A percentile compares a stretch with the other conserved stretches of the same genome.
Evolutionary conservation across 2,329 filamentous ascomycete genomes (phyloP).

Genomic region (Cordyceps tenuipes): DNA sequence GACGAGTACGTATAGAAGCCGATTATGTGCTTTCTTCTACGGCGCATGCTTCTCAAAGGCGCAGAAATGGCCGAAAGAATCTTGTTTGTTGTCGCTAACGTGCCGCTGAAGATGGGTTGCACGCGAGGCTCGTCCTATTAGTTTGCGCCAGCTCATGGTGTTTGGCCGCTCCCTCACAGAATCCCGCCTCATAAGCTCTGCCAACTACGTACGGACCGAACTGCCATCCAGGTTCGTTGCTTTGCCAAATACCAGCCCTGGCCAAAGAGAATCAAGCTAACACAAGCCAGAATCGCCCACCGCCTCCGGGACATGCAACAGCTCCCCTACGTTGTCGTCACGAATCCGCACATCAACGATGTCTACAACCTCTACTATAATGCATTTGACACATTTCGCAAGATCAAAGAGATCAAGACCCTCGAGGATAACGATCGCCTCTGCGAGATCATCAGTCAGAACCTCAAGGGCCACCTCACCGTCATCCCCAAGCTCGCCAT

Average conservation of each 20-base stretch:
- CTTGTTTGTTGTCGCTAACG: neutral
- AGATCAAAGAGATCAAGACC: slow-evolving; percentile 72
- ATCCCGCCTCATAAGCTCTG: slow-evolving; percentile 79
- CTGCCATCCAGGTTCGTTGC: slow-evolving; percentile 64
- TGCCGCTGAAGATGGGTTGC: slow-evolving; percentile 68
- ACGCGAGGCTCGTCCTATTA: slow-evolving; percentile 89
- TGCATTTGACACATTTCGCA: slow-evolving; percentile 87
- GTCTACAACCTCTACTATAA: slow-evolving; percentile 96
- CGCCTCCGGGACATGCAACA: slow-evolving; percentile 96
- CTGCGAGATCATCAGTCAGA: slow-evolving; percentile 71
- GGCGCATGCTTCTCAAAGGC: neutral
- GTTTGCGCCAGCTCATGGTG: slow-evolving; percentile 90
- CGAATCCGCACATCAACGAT: slow-evolving; percentile 87
- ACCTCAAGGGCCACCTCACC: slow-evolving; percentile 77
- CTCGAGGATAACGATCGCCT: slow-evolving; percentile 84
- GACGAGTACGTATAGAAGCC: slow-evolving; percentile 45
- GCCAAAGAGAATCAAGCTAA: neutral
- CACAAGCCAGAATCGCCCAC: slow-evolving; percentile 63
- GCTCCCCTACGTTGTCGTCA: slow-evolving; percentile 88
- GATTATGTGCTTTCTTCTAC: neutral
- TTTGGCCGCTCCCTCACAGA: slow-evolving; percentile 93
- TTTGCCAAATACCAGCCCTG: slow-evolving; percentile 45
- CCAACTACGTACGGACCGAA: slow-evolving; percentile 95
- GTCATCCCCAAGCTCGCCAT: slow-evolving; percentile 93
- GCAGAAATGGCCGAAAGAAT: neutral